Evolutionary conservation across 1,139 yeast species (phyloP).

Genomic region (Suhomyces bribrorum): DNA sequence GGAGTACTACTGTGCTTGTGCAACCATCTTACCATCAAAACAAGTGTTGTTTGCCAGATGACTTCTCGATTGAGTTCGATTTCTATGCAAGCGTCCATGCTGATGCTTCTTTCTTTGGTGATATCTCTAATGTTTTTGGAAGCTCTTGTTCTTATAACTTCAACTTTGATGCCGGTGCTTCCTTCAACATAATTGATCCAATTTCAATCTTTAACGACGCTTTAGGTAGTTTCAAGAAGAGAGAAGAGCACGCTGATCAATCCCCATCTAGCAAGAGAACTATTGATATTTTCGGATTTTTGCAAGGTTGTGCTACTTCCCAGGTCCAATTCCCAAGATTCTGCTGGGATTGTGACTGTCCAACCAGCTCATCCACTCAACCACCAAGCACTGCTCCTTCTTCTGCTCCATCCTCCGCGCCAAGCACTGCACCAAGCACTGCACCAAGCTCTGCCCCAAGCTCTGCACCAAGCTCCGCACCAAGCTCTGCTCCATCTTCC

Average conservation of each 20-base stretch:
- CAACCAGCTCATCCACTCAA: conserved; percentile 3
- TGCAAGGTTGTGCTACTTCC: conserved; percentile 19
- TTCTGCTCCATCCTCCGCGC: conserved; percentile 4
- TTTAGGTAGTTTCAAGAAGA: conserved; percentile 12
- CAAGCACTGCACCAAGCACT: neutral
- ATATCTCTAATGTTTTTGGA: conserved; percentile 12
- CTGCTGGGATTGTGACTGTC: conserved; percentile 29
- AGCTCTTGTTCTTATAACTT: conserved; percentile 8
- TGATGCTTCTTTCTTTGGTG: conserved; percentile 4
- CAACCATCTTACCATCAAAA: conserved; percentile 18
- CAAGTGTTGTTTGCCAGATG: conserved; percentile 26
- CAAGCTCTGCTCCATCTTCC: too few relatives aligned
- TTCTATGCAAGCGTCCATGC: conserved; percentile 10
- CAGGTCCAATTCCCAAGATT: conserved; percentile 17
- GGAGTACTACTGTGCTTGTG: conserved; percentile 23
- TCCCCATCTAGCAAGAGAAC: conserved; percentile 15
- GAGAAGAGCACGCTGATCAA: conserved; percentile 12
- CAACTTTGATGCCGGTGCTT: conserved; percentile 7
- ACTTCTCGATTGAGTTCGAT: conserved; percentile 14
- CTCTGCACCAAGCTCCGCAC: neutral
- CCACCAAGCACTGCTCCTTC: conserved; percentile 5
- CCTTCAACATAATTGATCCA: conserved; percentile 14
- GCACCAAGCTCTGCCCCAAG: conserved; percentile 2
- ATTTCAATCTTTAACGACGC: conserved; percentile 8
- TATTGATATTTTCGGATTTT: conserved; percentile 13